These are phyloP conservation scores for Scutellaria minor DNA, from an alignment of 257 asterid species.

Conservation along the genomic window DNA sequence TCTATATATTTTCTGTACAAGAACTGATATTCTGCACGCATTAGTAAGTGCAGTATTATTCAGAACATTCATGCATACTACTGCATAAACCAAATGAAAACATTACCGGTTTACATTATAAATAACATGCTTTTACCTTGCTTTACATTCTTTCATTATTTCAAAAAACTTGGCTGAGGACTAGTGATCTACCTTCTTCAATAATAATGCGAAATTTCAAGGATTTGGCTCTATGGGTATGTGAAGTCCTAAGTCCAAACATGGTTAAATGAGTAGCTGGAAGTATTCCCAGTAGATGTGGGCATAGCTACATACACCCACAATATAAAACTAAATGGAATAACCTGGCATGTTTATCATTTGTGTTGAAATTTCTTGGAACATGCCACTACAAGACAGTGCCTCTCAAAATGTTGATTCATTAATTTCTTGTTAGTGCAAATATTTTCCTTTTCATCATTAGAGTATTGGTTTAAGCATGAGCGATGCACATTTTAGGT, in stretches of 20 bases:
- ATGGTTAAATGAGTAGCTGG: not conserved
- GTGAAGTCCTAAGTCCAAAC: not conserved
- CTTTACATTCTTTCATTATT: not conserved
- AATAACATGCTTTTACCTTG: not conserved
- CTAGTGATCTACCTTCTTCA: not conserved
- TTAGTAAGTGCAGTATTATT: not conserved
- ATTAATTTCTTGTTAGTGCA: not conserved
- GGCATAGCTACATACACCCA: too few relatives aligned
- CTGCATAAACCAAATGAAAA: not conserved
- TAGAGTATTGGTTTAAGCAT: not conserved
- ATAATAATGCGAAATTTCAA: not conserved
- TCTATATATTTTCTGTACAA: not conserved
- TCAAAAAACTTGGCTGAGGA: not conserved
- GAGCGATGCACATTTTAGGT: not conserved
- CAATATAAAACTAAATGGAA: too few relatives aligned
- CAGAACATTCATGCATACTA: not conserved
- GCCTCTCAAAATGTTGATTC: not conserved
- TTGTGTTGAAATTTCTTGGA: not conserved
- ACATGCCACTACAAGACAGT: not conserved
- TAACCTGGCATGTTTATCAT: not conserved
- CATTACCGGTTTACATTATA: not conserved
- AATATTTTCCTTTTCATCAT: not conserved
- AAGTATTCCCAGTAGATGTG: too few relatives aligned
- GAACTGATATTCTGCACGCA: conserved; percentile 3
- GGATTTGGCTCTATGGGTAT: not conserved